Conservation (phyloP, 768 basidiomycete species). For the Rhodotorula paludigena region DNA sequence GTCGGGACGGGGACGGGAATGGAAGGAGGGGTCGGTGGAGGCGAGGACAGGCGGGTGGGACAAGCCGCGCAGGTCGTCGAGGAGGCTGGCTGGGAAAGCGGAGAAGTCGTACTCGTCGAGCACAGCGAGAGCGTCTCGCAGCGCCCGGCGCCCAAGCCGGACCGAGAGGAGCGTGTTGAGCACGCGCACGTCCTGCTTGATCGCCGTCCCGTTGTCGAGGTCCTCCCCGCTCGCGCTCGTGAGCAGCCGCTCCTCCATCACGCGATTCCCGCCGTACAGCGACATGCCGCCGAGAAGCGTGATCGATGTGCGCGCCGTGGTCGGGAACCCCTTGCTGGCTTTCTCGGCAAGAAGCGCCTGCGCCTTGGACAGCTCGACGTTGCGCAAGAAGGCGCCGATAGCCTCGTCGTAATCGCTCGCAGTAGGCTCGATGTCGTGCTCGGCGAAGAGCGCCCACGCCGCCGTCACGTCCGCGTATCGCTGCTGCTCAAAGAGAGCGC, state of each 20-base stretch:
- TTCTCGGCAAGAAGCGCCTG: constrained; percentile 18
- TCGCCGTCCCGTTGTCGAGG: background rate
- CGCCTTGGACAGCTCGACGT: constrained; percentile 12
- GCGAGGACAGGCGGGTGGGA: background rate
- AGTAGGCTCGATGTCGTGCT: background rate
- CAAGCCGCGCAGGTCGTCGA: background rate
- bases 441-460: constrained; percentile 6
- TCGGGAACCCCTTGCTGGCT: constrained; percentile 9
- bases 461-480: constrained; percentile 9
- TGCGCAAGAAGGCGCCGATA: constrained; percentile 16
- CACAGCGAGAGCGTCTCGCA: constrained; percentile 14
- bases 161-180: constrained; percentile 31
- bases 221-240: background rate
- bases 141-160: constrained; percentile 2
- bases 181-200: constrained; percentile 21
- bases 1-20: constrained; percentile 22
- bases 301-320: constrained; percentile 22
- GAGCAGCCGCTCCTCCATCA: constrained; percentile 33
- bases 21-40: background rate
- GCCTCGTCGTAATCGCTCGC: constrained; percentile 22
- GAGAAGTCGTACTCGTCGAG: constrained; percentile 20
- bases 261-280: constrained; percentile 21
- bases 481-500: constrained; percentile 10
- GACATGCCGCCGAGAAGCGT: constrained; percentile 31
- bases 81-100: background rate